Base-by-base conservation (phyloP, 352 stramenopile genomes). In the Pythium phragmitis region DNA sequence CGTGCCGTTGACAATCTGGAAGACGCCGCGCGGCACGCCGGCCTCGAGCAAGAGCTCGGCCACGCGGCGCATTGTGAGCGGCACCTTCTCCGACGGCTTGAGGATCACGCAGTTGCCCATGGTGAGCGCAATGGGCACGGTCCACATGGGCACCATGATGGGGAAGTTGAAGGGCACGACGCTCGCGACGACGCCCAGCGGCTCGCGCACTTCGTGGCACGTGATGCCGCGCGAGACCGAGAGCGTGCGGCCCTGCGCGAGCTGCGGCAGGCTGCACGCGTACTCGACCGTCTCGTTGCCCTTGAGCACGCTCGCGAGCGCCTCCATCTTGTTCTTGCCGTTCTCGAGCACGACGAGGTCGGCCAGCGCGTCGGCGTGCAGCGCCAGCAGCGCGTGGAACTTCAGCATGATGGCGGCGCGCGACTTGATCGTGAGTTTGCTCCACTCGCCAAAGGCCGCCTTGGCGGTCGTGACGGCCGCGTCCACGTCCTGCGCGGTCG, bases 91-190 rank as follows among this genome's bases (percentile, higher is more conserved):
- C 11, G 87, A 98, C 2, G 97, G 97, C 75, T 99, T 99, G 46
- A 99, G 70, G 57, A 99, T 96, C 43, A 99, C 87, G 61, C 88
- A 98, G 77, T 99, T 99, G 36, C 96, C 97, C 59, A 97, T 88
- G 0, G 96, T 97, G 21, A 99, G 74, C 7, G 96, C 96, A 66
- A 99, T 99, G 7, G 97, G 97, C 17, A 98, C 75, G 0, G 96
- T 99, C 97, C 97, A 99, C 85, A 98, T 97, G 13, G 96, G 94
- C 7, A 99, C 94, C 91, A 99, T 99, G 67, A 98, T 94, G 8
- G 97, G 97, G 65, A 99, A 99, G 74, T 98, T 98, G 69, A 99
- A 99, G 1, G 97, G 97, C 28, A 98, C 91, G 68, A 99, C 93
- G 52, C 76, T 96, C 0, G 82, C 94, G 23, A 99, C 89, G 7